Percentiles rank a stretch among this genome's conserved stretches.
Evolutionary conservation across 2,329 filamentous ascomycete genomes (phyloP).

Genomic region (Exutisphaerella laricina): DNA sequence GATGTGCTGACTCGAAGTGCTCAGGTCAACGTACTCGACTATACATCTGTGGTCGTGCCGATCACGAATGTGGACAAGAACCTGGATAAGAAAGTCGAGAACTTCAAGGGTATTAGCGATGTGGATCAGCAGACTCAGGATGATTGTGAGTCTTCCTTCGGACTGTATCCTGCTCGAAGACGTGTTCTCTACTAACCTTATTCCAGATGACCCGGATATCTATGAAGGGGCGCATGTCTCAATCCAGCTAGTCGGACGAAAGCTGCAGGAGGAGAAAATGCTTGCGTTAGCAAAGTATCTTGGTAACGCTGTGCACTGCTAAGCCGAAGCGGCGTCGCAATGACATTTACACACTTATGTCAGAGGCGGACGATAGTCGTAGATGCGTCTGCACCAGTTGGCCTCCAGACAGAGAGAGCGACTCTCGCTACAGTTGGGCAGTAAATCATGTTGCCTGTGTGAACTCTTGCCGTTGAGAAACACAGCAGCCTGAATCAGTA

Average conservation of each 20-base stretch:
- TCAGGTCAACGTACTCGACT: constrained; percentile 56
- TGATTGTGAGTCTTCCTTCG: constrained; percentile 35
- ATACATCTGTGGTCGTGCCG: constrained; percentile 50
- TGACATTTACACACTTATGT: too few relatives aligned
- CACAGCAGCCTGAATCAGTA: too few relatives aligned
- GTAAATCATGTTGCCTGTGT: too few relatives aligned
- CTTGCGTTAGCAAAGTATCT: constrained; percentile 33
- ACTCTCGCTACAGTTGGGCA: too few relatives aligned
- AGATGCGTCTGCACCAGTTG: too few relatives aligned
- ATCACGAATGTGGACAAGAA: constrained; percentile 50
- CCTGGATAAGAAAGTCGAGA: constrained; percentile 41
- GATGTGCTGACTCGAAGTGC: too few relatives aligned
- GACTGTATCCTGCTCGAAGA: not conserved
- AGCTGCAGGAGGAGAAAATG: constrained; percentile 37
- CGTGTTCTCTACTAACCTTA: constrained; percentile 10
- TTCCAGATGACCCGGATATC: constrained; percentile 34
- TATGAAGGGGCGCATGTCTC: constrained; percentile 36
- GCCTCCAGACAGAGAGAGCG: too few relatives aligned
- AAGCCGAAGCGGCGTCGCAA: too few relatives aligned
- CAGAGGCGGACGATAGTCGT: too few relatives aligned
- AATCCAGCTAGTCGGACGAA: constrained; percentile 33
- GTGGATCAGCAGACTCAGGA: constrained; percentile 38
- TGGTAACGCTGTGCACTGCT: constrained; percentile 21
- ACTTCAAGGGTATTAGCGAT: constrained; percentile 35
- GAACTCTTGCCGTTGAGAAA: too few relatives aligned